Conservation (phyloP, 441 rosid species). For the Iberis amara region DNA sequence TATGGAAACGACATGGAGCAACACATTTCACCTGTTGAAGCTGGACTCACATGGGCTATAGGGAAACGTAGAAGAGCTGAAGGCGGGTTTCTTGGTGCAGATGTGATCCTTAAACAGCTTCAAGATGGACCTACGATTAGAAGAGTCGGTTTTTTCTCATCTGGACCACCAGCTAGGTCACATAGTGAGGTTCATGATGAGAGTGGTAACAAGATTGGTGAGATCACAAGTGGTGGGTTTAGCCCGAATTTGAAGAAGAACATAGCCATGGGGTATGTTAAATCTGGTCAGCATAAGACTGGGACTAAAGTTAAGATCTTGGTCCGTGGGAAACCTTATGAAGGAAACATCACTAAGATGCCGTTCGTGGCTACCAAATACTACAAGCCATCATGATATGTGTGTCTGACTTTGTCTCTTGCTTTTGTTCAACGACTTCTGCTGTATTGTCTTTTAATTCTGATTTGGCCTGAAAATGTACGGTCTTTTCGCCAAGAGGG, state of each 20-base stretch:
- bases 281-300: conserved; percentile 76
- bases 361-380: conserved; percentile 89
- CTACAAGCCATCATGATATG: conserved; percentile 62
- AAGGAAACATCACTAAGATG: conserved; percentile 82
- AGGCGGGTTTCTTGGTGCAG: conserved; percentile 89
- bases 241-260: conserved; percentile 96
- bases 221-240: conserved; percentile 94
- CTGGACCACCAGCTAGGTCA: conserved; percentile 87
- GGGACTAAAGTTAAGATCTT: conserved; percentile 75
- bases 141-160: conserved; percentile 71
- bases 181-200: conserved; percentile 88
- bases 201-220: conserved; percentile 67
- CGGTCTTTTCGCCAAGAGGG: conserved; percentile 1
- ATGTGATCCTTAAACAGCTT: conserved; percentile 78
- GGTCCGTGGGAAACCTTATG: conserved; percentile 80
- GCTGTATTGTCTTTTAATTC: background rate
- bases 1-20: conserved; percentile 98
- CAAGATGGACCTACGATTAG: conserved; percentile 75
- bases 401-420: conserved; percentile 21
- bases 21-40: conserved; percentile 80
- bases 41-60: conserved; percentile 93
- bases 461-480: conserved; percentile 22
- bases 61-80: conserved; percentile 91
- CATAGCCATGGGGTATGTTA: conserved; percentile 93
- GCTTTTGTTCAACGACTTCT: conserved; percentile 18